Base-by-base conservation (phyloP, 1,139 yeast genomes). In the Kodamaea suecica region DNA sequence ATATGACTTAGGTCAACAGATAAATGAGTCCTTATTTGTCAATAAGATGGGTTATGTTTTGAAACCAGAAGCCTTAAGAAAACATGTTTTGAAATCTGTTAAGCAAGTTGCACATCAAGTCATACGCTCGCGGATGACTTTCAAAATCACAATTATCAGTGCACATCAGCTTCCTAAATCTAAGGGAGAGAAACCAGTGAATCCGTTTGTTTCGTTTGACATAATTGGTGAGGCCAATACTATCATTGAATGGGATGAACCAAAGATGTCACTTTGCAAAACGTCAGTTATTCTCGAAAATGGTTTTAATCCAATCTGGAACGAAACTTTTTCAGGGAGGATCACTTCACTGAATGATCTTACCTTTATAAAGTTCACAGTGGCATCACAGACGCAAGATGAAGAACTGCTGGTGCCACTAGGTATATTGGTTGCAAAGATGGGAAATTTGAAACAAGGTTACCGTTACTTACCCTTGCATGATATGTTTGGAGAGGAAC, bases 271-370 rank as follows among this genome's bases (percentile, higher is more conserved):
- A 16, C 37, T 23, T 3, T 42, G 42, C 6, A 50, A 57, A 35
- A 73, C 86, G 0, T 43, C 55, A 4, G 51, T 63, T 3, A 64
- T 76, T 3, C 39, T 52, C 13, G 71, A 72, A 35, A 87, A 88
- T 56, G 96, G 97, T 0, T 87, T 85, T 57, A 88, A 84, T 54
- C 97, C 97, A 0, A 61, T 72, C 2, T 88, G 96, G 96, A 76
- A 82, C 46, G 68, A 74, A 33, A 55, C 53, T 4, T 71, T 80
- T 41, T 50, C 59, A 16, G 73, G 84, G 2, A 55, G 51, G 0
- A 50, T 82, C 8, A 54, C 57, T 2, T 60, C 75, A 61, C 79
- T 67, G 73, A 17, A 53, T 4, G 50, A 60, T 25, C 49, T 69
- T 13, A 55, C 63, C 2, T 70, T 70, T 44, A 38, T 68, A 5